These are phyloP conservation scores for Syzygium grande DNA, from an alignment of 345 rosid species.

Conservation along the genomic window DNA sequence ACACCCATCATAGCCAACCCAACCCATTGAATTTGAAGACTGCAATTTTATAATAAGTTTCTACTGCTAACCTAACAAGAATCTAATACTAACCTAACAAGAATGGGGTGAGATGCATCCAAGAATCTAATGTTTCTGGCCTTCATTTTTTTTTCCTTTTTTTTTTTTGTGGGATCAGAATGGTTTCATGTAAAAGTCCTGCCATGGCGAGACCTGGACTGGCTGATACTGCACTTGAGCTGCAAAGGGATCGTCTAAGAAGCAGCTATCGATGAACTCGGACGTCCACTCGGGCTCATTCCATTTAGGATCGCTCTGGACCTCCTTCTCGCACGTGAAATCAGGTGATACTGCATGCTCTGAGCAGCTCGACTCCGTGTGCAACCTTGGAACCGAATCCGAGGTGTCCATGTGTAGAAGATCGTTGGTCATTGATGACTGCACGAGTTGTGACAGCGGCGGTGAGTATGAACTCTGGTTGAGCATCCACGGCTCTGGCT, in stretches of 20 bases:
- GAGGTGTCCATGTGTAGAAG: conserved; percentile 31
- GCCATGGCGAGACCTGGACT: conserved; percentile 25
- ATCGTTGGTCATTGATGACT: conserved; percentile 1
- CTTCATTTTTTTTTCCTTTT: background rate
- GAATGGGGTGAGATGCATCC: background rate
- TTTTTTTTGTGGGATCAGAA: conserved; percentile 1
- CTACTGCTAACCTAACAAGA: background rate
- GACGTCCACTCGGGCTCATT: conserved; percentile 9
- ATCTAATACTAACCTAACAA: background rate
- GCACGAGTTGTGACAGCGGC: background rate
- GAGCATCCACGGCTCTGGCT: background rate
- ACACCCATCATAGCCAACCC: background rate
- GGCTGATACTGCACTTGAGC: conserved; percentile 28
- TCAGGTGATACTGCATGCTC: conserved; percentile 58
- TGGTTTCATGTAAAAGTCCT: conserved; percentile 26
- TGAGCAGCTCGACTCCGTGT: conserved; percentile 58
- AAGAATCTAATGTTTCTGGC: background rate
- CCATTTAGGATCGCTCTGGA: conserved; percentile 48
- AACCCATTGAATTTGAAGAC: background rate
- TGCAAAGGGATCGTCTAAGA: conserved; percentile 44
- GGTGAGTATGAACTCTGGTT: background rate
- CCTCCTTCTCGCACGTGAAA: conserved; percentile 39
- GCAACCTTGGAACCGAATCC: conserved; percentile 45
- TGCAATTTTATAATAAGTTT: background rate
- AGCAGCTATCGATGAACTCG: conserved; percentile 14